A percentile compares a stretch with the other conserved stretches of the same genome.
Conservation (phyloP, 1,139 yeast species). For the Meyerozyma elateridarum region DNA sequence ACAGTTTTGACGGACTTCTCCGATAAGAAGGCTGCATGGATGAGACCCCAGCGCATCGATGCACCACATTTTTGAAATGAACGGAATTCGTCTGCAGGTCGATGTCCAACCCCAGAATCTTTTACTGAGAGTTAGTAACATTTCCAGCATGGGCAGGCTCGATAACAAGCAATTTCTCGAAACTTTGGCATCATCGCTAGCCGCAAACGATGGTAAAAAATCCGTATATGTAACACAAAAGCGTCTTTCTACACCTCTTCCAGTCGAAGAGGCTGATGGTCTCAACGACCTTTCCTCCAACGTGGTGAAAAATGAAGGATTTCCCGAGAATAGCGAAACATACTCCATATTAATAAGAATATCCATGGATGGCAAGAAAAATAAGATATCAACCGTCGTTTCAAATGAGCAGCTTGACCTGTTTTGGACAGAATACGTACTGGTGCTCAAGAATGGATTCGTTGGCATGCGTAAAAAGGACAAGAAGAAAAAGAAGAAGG, state of each 20-base stretch:
- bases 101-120: too few species aligned
- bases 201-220: constrained; percentile 32
- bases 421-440: constrained; percentile 69
- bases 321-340: constrained; percentile 14
- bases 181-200: constrained; percentile 25
- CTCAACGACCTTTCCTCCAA: constrained; percentile 34
- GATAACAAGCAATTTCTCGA: constrained; percentile 35
- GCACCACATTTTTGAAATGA: not conserved
- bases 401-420: constrained; percentile 49
- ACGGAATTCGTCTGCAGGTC: not conserved
- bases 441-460: constrained; percentile 57
- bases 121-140: too few species aligned
- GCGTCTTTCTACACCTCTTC: constrained; percentile 28
- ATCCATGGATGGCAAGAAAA: constrained; percentile 51
- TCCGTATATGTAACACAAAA: constrained; percentile 43
- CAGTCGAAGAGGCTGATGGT: constrained; percentile 13
- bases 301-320: constrained; percentile 22
- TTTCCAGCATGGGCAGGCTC: constrained; percentile 33
- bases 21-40: constrained; percentile 1
- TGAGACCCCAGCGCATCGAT: not conserved
- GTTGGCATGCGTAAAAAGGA: constrained; percentile 60
- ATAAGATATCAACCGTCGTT: constrained; percentile 60
- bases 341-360: constrained; percentile 55
- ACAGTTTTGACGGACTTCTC: too few species aligned
- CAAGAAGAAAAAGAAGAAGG: constrained; percentile 51